phyloP scores from a whole-genome alignment of 495 filamentous ascomycete genomes.

The Tetracladium setigerum region DNA sequence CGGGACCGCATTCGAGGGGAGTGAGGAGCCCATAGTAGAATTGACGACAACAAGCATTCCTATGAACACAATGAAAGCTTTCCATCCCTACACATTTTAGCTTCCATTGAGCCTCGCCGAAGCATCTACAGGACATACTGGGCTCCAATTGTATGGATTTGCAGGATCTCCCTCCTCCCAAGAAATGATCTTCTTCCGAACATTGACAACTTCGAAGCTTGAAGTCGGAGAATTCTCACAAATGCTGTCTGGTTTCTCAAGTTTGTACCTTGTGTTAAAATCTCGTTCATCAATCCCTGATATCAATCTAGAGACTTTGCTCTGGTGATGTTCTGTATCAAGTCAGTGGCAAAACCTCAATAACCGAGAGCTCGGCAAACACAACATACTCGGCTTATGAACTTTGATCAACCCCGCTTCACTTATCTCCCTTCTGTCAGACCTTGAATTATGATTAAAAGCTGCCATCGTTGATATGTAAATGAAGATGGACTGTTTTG shows the following conservation, averaged over 20 bases:
- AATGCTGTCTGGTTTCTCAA: conserved; percentile 29
- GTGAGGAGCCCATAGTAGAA: conserved; percentile 61
- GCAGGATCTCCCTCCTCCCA: conserved; percentile 42
- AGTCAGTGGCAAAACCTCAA: neutral
- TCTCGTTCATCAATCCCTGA: conserved; percentile 31
- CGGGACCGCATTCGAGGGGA: conserved; percentile 45
- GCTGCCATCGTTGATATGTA: no score
- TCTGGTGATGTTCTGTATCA: conserved; percentile 3
- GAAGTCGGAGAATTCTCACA: conserved; percentile 13
- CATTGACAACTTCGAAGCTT: conserved; percentile 9
- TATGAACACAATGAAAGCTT: conserved; percentile 45
- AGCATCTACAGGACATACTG: conserved; percentile 19
- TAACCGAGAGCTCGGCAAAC: conserved; percentile 3
- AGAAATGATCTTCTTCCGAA: conserved; percentile 33
- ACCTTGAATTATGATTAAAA: no score
- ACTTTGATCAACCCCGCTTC: conserved; percentile 6
- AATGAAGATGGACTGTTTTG: no score
- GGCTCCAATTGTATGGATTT: conserved; percentile 51
- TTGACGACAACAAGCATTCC: conserved; percentile 62
- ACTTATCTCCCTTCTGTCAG: neutral
- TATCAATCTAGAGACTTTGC: conserved; percentile 14
- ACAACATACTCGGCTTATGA: conserved; percentile 1
- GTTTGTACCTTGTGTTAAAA: conserved; percentile 25
- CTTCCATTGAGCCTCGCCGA: neutral
- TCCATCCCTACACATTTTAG: conserved; percentile 34